Base-by-base conservation (phyloP, 495 filamentous ascomycete genomes). In the Talaromyces nanjingensis region DNA sequence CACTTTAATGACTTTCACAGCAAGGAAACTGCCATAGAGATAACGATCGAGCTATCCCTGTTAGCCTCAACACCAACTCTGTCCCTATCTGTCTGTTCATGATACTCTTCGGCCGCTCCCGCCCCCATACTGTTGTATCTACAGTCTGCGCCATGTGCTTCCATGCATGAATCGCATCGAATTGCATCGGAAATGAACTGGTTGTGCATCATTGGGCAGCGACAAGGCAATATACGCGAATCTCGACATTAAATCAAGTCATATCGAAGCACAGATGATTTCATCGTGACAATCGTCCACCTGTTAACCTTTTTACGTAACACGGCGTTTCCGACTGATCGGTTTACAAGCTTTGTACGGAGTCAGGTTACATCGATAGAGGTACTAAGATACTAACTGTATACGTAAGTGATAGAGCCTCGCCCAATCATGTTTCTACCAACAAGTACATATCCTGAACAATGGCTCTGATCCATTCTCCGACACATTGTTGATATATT, bases 301-400 rank as follows among this genome's bases (percentile, higher is more conserved):
- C 24, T 6, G 27, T 56, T 56, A 56, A 56, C 53, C 53, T 56
- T 56, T 56, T 56, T 56, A 56, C 53, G 53, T 56, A 56, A 56
- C 53, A 6, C 53, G 22, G 22, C 12, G 20, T 56, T 56, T 6
- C 27, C 53, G 53, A 22, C 20, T 56, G 27, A 56, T 29, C 27
- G 27, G 53, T 29, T 56, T 56, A 56, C 53, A 2, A 18, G 45
- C n/a, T 49, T 49, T 49, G 45, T 20, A 42, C 37, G 37, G 27
- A 39, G 45, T 12, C 45, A 49, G 5, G 45, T 49, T 49, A 49
- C 45, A 49, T 49, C 6, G 45, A 37, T 37, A 11, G 33, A 42
- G 37, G 37, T 16, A 6, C 37, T 42, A 42, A 42, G 14, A 42
- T 42, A 14, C 37, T 42, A 14, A 16, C 37, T 39, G 11, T 16